Conservation (phyloP, 2,329 filamentous ascomycete genomes). For the Cladosporium sphaerospermum region DNA sequence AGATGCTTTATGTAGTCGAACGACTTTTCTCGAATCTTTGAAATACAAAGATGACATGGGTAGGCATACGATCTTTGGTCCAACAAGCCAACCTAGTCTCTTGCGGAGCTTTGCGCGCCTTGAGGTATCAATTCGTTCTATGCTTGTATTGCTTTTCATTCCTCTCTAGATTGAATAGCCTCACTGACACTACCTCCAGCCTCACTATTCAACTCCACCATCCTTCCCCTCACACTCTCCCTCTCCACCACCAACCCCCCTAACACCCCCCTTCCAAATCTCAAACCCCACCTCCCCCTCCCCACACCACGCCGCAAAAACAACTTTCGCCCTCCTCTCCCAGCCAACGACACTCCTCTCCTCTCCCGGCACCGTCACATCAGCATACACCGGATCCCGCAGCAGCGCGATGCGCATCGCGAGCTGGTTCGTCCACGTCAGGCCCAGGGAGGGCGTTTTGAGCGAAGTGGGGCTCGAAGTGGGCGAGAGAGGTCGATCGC, state of each 20-base stretch:
- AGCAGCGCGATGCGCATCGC: conserved; percentile 74
- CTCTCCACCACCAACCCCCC: background rate
- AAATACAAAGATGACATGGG: no score
- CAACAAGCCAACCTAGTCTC: no score
- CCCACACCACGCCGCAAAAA: conserved; percentile 73
- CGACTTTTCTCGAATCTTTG: no score
- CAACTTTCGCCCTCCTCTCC: conserved; percentile 77
- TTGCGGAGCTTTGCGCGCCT: no score
- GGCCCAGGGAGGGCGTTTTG: conserved; percentile 81
- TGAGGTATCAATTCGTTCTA: no score
- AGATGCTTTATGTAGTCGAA: no score
- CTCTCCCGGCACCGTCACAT: conserved; percentile 36
- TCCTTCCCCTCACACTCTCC: background rate
- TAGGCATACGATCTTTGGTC: no score
- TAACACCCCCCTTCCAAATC: conserved; percentile 61
- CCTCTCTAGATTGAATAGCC: no score
- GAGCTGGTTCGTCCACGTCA: conserved; percentile 89
- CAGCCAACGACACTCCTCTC: conserved; percentile 51
- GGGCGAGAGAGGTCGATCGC: conserved; percentile 46
- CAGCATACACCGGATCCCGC: conserved; percentile 54
- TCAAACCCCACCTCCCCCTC: conserved; percentile 64
- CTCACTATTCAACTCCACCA: no score
- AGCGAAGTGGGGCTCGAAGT: conserved; percentile 32
- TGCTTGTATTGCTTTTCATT: no score
- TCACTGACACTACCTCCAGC: no score